Base-by-base conservation (phyloP, 164 flowering plant genomes). In the Chimonanthus salicifolius region DNA sequence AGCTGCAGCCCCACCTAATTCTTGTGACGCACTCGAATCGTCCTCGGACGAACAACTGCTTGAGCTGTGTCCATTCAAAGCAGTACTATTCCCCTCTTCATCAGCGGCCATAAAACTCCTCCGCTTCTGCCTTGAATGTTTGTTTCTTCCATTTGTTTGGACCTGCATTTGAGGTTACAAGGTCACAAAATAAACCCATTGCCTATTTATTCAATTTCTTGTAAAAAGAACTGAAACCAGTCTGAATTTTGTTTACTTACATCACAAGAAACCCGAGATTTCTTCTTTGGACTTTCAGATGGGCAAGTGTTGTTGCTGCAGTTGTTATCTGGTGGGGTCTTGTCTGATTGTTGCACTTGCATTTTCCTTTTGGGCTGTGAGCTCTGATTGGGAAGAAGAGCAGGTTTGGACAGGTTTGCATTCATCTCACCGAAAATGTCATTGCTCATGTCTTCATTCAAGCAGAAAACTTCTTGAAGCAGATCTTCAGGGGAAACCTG, bases 21-120 rank as follows among this genome's bases (percentile, higher is more conserved):
- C 92, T 64, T 82, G 88, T 21, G 87, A 88, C 45, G 69, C 87
- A 54, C 79, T 86, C 13, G 88, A 81, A 11, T 89, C 90, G 47
- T 89, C 91, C 58, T 90, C 96, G 0, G 93, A 88, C 77, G 88
- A 80, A 81, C 79, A 81, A 71, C 87, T 82, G 80, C 84, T 86
- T 45, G 86, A 81, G 78, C 80, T 79, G 49, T 80, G 88, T 64
- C 82, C 62, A 47, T 78, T 74, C 43, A 73, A 50, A 7, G 73
- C 82, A 48, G 54, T 70, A 78, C 72, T 78, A 9, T 54, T 75
- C 4, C 81, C 86, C 54, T 85, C 89, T 7, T 84, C 86, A 33
- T 71, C 71, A 7, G 76, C 70, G 58, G 54, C 72, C 58, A 73
- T 47, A 8, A 71, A 82, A 49, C 45, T 18, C 50, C 82, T 88